Conservation (phyloP, 1,139 yeast species). For the Hyphopichia fennica region DNA sequence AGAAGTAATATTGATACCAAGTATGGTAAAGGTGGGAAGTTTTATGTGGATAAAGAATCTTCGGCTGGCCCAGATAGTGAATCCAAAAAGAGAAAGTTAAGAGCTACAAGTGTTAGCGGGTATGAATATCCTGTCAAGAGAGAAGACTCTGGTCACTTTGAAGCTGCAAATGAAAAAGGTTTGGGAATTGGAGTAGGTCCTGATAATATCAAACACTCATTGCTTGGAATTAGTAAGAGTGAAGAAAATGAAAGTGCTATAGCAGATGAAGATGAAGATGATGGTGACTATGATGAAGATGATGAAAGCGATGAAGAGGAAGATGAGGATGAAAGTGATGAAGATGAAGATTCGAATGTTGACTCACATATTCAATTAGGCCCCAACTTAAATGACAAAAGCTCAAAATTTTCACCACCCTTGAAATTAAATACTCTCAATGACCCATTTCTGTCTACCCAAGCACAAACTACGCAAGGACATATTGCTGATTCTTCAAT, state of each 20-base stretch:
- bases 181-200: conserved; percentile 9
- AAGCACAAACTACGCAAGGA: too few relatives aligned
- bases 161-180: conserved; percentile 9
- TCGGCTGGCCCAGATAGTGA: conserved; percentile 24
- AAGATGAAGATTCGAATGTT: conserved; percentile 27
- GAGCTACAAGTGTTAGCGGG: conserved; percentile 48
- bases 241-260: conserved; percentile 5
- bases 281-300: conserved; percentile 13
- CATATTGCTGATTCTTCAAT: too few relatives aligned
- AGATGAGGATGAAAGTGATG: conserved; percentile 34
- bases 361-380: too few relatives aligned
- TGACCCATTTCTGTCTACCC: conserved; percentile 11
- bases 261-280: conserved; percentile 12
- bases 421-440: conserved; percentile 28
- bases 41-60: conserved; percentile 53
- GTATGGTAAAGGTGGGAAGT: conserved; percentile 84
- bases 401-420: conserved; percentile 24
- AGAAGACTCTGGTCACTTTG: conserved; percentile 7
- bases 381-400: conserved; percentile 9
- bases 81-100: conserved; percentile 18
- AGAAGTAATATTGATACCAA: conserved; percentile 76
- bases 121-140: conserved; percentile 20
- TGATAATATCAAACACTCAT: background rate
- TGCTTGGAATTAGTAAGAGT: background rate
- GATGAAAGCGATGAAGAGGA: conserved; percentile 18